Percentiles rank a stretch among this genome's conserved stretches.
These are phyloP conservation scores for Mycena maculata DNA, from an alignment of 768 basidiomycete genomes.

Conservation along the genomic window DNA sequence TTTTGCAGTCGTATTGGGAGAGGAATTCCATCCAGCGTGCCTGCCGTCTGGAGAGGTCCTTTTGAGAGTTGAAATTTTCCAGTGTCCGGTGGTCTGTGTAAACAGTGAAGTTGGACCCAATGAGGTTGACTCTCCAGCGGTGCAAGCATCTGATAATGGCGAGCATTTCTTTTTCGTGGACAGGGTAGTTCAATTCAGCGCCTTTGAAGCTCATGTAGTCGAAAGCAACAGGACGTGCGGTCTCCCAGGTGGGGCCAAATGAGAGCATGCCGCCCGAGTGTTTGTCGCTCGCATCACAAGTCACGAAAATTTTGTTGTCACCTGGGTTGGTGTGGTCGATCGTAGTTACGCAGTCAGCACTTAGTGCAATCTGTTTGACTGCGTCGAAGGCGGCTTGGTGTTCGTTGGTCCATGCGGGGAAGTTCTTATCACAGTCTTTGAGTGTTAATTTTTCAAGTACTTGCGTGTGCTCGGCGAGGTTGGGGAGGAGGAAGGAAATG, in stretches of 20 bases:
- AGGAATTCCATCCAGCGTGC: constrained; percentile 1
- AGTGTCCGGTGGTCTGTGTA: constrained; percentile 2
- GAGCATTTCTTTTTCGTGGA: constrained; percentile 31
- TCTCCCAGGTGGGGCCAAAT: constrained; percentile 40
- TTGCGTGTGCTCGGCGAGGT: constrained; percentile 33
- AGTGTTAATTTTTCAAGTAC: not conserved
- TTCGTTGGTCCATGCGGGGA: constrained; percentile 30
- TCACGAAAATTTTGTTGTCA: constrained; percentile 47
- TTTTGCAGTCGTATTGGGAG: not conserved
- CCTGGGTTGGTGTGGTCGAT: constrained; percentile 47
- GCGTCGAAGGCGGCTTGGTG: constrained; percentile 43
- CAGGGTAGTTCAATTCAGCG: constrained; percentile 45
- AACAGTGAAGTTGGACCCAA: not conserved
- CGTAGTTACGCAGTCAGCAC: constrained; percentile 38
- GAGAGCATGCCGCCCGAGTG: constrained; percentile 42
- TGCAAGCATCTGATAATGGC: constrained; percentile 42
- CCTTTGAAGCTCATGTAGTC: constrained; percentile 39
- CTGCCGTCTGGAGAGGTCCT: not conserved
- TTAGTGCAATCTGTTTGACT: constrained; percentile 44
- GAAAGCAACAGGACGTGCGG: constrained; percentile 44
- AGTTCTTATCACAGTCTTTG: not conserved
- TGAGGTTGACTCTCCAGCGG: not conserved
- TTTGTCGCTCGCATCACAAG: constrained; percentile 42
- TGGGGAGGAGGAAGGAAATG: constrained; percentile 37
- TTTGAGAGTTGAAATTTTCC: not conserved